Percentiles rank a stretch among this genome's conserved stretches.
Evolutionary conservation across 192 early-diverging fungal species (phyloP).

Genomic region (Coemansia javaensis): DNA sequence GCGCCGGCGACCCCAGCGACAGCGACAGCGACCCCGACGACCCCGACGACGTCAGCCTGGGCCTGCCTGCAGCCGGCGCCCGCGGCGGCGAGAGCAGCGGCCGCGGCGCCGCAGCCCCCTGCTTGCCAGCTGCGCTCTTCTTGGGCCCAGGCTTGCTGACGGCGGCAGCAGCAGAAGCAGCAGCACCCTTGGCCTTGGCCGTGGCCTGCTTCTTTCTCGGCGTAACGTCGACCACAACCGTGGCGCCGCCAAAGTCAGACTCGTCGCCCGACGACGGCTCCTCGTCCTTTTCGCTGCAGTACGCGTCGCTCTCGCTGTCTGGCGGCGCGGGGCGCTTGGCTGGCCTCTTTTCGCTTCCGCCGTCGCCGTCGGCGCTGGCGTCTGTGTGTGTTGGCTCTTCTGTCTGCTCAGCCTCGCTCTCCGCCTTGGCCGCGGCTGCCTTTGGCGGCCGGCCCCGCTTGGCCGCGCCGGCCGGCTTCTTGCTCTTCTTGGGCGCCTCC

Average conservation of each 20-base stretch:
- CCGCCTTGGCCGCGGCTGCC: neutral
- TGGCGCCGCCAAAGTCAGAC: conserved; percentile 9
- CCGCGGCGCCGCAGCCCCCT: conserved; percentile 12
- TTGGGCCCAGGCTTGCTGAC: neutral
- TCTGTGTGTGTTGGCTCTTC: neutral
- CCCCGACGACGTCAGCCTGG: conserved; percentile 9
- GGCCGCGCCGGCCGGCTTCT: neutral
- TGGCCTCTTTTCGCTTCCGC: neutral
- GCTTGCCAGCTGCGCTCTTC: neutral
- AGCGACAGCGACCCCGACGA: conserved; percentile 6
- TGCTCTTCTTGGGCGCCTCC: conserved; percentile 6
- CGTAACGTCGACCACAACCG: conserved; percentile 5
- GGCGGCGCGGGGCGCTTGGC: neutral
- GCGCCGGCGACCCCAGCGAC: conserved; percentile 4
- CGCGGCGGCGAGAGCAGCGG: conserved; percentile 24
- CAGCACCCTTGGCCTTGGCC: neutral
- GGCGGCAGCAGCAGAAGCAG: neutral
- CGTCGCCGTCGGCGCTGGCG: neutral
- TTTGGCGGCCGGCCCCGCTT: neutral
- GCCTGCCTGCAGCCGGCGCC: conserved; percentile 1
- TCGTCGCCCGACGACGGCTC: conserved; percentile 1
- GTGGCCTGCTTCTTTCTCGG: neutral
- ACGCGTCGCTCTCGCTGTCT: conserved; percentile 2
- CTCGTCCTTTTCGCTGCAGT: conserved; percentile 6
- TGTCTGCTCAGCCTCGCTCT: neutral